Evolutionary conservation across 805 yeast genomes (phyloP), one percentile per base, ranked within the genome.

Genomic region (Teunomyces atbi): DNA sequence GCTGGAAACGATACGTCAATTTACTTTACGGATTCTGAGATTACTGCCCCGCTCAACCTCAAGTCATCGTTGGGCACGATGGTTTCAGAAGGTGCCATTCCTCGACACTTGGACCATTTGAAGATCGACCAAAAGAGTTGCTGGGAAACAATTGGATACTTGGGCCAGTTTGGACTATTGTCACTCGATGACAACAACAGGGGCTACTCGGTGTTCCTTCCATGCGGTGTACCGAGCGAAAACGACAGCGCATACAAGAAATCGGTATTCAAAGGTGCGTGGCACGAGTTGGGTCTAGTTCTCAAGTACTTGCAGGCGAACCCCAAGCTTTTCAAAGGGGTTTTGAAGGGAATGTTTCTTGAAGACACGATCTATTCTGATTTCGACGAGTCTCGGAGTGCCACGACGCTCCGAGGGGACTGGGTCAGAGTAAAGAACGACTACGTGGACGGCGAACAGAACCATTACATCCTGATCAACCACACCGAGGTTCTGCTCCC

Each of bases 181-280:
- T 77, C 78, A 47, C 69, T 85, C 35, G 66, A 74, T 10, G 74
- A 73, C 4, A 84, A 83, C 47, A 58, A 57, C 21, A 57, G 68
- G 16, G 95, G 95, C 0, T 89, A 89, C 66, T 81, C 97, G 0
- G 65, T 84, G 0, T 78, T 91, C 44, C 67, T 91, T 23, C 98
- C 98, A 0, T 83, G 90, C 47, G 82, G 86, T 15, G 37, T 30
- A 4, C 34, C 39, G 4, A 28, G n/a, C 20, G 35, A 13, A 28
- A 27, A 48, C n/a, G 26, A 10, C 8, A 19, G 16, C 12, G 43
- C 35, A 6, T 28, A n/a, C 36, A n/a, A 27, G 29, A 33, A 34
- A 15, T 18, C 41, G 3, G 41, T 15, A 7, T 27, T 23, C 15
- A 46, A 44, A 20, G 58, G 56, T 35, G 78, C 91, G 0, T 90